phyloP scores from a whole-genome alignment of 2,329 filamentous ascomycete genomes.

The Venturia nashicola region DNA sequence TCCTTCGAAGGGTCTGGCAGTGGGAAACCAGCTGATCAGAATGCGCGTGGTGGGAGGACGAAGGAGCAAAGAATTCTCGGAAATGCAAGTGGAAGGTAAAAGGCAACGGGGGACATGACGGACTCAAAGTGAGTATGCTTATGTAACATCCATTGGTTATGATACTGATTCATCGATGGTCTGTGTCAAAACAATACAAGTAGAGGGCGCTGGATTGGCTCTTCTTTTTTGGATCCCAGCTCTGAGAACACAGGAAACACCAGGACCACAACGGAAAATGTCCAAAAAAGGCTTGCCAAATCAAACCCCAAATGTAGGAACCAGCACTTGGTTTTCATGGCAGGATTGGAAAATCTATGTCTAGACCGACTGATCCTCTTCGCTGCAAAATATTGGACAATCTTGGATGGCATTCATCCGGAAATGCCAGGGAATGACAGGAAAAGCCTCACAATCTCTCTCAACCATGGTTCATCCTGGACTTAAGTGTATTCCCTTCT shows the following conservation, averaged over 20 bases:
- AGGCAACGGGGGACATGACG: background rate
- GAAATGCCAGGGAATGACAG: background rate
- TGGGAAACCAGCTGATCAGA: background rate
- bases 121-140: background rate
- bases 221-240: background rate
- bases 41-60: background rate
- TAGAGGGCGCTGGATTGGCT: background rate
- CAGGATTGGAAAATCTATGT: background rate
- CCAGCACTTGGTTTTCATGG: background rate
- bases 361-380: background rate
- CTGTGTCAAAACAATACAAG: background rate
- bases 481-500: background rate
- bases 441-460: background rate
- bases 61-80: conserved; percentile 2
- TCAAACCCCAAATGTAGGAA: no score
- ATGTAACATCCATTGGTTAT: background rate
- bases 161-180: background rate
- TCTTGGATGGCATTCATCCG: background rate
- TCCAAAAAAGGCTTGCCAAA: background rate
- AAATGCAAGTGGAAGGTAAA: background rate
- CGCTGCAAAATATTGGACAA: background rate
- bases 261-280: background rate
- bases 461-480: background rate
- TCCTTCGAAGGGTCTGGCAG: background rate
- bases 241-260: background rate